These are phyloP conservation scores for Penicillium hordei DNA, from an alignment of 2,329 filamentous ascomycete genomes.

Conservation along the genomic window DNA sequence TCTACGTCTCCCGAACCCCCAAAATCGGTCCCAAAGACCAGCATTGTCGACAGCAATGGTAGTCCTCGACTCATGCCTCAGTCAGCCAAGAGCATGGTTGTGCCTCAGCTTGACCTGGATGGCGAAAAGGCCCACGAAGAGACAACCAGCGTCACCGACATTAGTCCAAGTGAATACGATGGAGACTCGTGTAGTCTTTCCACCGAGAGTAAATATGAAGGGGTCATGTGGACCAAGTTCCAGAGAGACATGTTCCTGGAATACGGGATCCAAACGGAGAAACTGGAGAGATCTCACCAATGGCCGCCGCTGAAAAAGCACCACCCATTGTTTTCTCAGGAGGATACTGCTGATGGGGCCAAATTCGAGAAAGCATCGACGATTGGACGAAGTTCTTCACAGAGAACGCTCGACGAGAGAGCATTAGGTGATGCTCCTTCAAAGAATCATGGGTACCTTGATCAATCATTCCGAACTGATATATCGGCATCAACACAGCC, in stretches of 20 bases:
- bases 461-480: neutral
- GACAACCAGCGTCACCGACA: neutral
- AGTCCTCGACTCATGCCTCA: constrained; percentile 32
- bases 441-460: neutral
- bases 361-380: neutral
- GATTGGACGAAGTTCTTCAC: constrained; percentile 1
- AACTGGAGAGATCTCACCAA: neutral
- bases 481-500: neutral
- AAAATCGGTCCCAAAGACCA: constrained; percentile 13
- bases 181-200: constrained; percentile 5
- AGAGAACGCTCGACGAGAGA: constrained; percentile 5
- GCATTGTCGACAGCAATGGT: constrained; percentile 39
- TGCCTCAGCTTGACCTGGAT: neutral
- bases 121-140: neutral
- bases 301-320: neutral
- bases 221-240: constrained; percentile 19
- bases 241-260: constrained; percentile 24
- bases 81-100: neutral
- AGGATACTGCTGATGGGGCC: neutral
- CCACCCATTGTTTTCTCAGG: neutral
- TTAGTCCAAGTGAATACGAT: constrained; percentile 13
- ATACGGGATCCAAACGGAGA: constrained; percentile 19
- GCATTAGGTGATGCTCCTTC: neutral
- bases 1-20: neutral
- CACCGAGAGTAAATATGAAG: constrained; percentile 1